These are phyloP conservation scores for Blastocystis sp. DNA, from an alignment of 352 stramenopile species.

Conservation along the genomic window DNA sequence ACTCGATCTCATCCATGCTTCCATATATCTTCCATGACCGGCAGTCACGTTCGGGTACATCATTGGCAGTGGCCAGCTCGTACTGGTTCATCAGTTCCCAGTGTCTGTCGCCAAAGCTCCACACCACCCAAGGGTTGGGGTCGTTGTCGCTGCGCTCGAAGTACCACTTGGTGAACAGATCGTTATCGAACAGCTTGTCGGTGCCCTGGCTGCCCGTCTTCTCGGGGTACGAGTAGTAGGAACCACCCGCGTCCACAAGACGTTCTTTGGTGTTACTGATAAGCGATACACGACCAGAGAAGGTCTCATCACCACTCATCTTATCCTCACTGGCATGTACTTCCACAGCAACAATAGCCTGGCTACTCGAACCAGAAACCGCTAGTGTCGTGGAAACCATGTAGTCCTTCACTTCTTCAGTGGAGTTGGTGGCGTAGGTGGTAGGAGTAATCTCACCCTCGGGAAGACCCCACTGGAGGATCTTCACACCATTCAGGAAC, in stretches of 20 bases:
- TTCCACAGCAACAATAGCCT: constrained; percentile 12
- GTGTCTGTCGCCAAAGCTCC: constrained; percentile 6
- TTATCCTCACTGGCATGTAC: constrained; percentile 6
- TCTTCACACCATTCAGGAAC: constrained; percentile 39
- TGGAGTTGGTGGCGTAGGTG: background rate
- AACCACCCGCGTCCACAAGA: background rate
- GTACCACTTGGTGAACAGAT: constrained; percentile 39
- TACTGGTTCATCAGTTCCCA: constrained; percentile 63
- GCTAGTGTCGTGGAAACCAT: background rate
- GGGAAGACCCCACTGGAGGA: constrained; percentile 19
- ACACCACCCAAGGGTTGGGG: background rate
- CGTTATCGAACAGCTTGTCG: constrained; percentile 35
- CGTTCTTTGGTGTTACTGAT: constrained; percentile 3
- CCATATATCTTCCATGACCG: constrained; percentile 50
- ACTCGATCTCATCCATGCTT: background rate
- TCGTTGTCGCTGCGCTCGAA: background rate
- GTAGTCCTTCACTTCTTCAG: background rate
- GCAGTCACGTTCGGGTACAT: constrained; percentile 30
- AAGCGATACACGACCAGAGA: background rate
- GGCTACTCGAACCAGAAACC: background rate
- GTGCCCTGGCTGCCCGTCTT: background rate
- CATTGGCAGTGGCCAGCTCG: background rate
- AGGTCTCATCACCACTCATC: constrained; percentile 27
- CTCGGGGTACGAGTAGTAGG: background rate
- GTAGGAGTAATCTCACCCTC: background rate